Evolutionary conservation across 352 stramenopile genomes (phyloP).

Genomic region (Elongisporangium anandrum): DNA sequence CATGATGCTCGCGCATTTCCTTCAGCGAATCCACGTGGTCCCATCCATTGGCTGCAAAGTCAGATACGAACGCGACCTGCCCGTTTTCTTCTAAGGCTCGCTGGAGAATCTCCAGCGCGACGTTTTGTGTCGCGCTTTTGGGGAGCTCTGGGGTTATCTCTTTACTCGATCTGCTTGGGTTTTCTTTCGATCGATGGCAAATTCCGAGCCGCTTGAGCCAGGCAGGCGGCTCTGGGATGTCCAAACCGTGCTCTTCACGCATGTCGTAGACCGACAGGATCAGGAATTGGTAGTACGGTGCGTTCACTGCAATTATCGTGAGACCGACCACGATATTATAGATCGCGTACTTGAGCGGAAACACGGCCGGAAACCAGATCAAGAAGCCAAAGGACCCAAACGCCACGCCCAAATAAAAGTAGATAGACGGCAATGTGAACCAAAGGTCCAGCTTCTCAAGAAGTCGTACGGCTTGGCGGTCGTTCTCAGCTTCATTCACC

Average conservation of each 20-base stretch:
- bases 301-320: conserved; percentile 15
- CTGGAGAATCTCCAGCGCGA: conserved; percentile 5
- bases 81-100: conserved; percentile 10
- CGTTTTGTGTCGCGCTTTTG: too few relatives aligned
- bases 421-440: conserved; percentile 20
- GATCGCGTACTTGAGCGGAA: conserved; percentile 15
- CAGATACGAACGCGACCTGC: conserved; percentile 6
- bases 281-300: conserved; percentile 26
- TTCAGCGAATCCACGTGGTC: conserved; percentile 16
- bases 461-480: conserved; percentile 13
- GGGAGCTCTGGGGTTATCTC: too few relatives aligned
- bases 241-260: conserved; percentile 12
- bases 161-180: too few relatives aligned
- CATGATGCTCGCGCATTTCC: conserved; percentile 14
- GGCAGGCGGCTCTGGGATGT: conserved; percentile 11
- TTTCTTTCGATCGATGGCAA: too few relatives aligned
- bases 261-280: conserved; percentile 24
- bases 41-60: conserved; percentile 15
- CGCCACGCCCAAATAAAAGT: conserved; percentile 21
- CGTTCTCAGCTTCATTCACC: conserved; percentile 17
- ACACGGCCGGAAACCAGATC: conserved; percentile 21
- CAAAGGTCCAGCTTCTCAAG: conserved; percentile 15
- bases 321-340: too few relatives aligned
- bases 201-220: conserved; percentile 9
- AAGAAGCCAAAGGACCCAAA: conserved; percentile 18